Percentiles rank a stretch among this genome's conserved stretches.
phyloP scores from a whole-genome alignment of 2,329 filamentous ascomycete species.

The Gnomoniopsis smithogilvyi region DNA sequence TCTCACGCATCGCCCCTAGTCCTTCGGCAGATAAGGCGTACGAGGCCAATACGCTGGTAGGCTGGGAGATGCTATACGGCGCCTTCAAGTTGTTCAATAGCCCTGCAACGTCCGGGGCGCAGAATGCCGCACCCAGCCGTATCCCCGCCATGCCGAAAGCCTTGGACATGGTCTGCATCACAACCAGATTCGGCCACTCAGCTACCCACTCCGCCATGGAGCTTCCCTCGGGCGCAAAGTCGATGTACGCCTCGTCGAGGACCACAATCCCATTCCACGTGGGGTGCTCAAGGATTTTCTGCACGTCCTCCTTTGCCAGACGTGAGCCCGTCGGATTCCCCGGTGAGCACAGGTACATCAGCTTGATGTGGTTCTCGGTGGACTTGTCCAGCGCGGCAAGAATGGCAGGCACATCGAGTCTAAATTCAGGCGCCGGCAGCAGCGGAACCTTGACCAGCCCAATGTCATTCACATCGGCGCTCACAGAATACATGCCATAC shows the following conservation, averaged over 20 bases:
- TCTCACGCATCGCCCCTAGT: slow-evolving; percentile 67
- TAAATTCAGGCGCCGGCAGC: slow-evolving; percentile 67
- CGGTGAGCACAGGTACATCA: slow-evolving; percentile 90
- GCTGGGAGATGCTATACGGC: slow-evolving; percentile 91
- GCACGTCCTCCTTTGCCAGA: slow-evolving; percentile 72
- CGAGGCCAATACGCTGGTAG: slow-evolving; percentile 76
- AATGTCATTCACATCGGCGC: slow-evolving; percentile 91
- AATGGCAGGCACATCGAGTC: slow-evolving; percentile 69
- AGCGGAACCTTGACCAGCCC: slow-evolving; percentile 83
- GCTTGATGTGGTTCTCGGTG: slow-evolving; percentile 64
- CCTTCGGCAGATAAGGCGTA: slow-evolving; percentile 68
- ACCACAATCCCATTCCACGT: slow-evolving; percentile 95
- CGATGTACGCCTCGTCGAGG: slow-evolving; percentile 92
- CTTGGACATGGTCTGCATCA: slow-evolving; percentile 98
- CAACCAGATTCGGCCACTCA: slow-evolving; percentile 92
- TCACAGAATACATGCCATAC: slow-evolving; percentile 97
- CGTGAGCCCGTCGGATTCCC: slow-evolving; percentile 89
- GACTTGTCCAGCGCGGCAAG: slow-evolving; percentile 54
- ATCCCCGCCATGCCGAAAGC: slow-evolving; percentile 96
- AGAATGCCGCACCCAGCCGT: slow-evolving; percentile 81
- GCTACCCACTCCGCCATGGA: slow-evolving; percentile 88
- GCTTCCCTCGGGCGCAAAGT: slow-evolving; percentile 70
- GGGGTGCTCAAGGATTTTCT: slow-evolving; percentile 73
- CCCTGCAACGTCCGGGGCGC: slow-evolving; percentile 67
- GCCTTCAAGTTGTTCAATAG: slow-evolving; percentile 92